Conservation (phyloP, 1,139 yeast genomes). For the Taphrina deformans region DNA sequence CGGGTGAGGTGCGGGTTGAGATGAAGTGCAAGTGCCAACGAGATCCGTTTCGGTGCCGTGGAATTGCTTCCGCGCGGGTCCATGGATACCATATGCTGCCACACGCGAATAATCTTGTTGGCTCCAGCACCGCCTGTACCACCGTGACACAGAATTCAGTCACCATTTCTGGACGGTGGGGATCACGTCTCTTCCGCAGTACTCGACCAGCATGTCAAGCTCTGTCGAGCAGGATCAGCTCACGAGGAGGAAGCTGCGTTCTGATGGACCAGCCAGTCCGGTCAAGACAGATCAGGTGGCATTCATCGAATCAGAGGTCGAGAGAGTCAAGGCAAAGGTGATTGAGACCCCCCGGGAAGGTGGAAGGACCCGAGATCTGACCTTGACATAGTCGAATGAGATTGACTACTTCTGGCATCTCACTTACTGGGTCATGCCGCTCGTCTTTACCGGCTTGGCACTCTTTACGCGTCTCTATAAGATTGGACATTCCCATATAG, state of each 20-base stretch:
- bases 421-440: slow-evolving; percentile 46
- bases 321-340: slow-evolving; percentile 2
- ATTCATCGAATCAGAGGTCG: background rate
- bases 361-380: background rate
- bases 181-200: no score
- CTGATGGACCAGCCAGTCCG: slow-evolving; percentile 5
- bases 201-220: background rate
- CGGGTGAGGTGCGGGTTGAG: background rate
- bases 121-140: background rate
- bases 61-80: no score
- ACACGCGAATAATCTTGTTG: background rate
- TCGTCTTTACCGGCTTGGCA: slow-evolving; percentile 60
- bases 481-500: slow-evolving; percentile 63
- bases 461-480: slow-evolving; percentile 66
- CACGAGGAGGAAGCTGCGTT: slow-evolving; percentile 9
- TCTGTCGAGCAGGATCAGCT: slow-evolving; percentile 25
- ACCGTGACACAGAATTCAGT: background rate
- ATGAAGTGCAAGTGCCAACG: background rate
- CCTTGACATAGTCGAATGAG: background rate
- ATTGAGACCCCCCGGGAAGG: no score
- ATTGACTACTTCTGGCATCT: slow-evolving; percentile 16
- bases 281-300: slow-evolving; percentile 5
- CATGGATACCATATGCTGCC: no score
- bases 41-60: background rate
- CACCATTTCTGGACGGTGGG: no score